These are phyloP conservation scores for Rhodosporidiobolus sp. DNA, from an alignment of 768 basidiomycete species.

Conservation along the genomic window DNA sequence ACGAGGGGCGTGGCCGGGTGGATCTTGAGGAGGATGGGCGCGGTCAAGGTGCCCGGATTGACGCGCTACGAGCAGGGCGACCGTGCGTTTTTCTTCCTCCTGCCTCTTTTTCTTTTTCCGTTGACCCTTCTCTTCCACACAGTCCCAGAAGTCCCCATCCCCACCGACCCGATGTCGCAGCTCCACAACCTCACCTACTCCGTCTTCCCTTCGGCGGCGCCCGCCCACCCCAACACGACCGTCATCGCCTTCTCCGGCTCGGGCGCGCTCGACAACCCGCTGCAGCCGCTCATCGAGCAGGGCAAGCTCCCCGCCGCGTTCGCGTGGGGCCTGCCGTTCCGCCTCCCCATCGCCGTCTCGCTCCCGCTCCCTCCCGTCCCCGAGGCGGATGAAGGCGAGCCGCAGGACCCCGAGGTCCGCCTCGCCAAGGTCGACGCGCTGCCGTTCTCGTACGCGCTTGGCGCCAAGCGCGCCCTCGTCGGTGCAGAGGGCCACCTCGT, in stretches of 20 bases:
- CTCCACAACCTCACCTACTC: conserved; percentile 22
- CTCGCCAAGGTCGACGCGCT: conserved; percentile 26
- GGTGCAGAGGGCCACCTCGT: conserved; percentile 24
- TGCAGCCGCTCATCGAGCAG: conserved; percentile 5
- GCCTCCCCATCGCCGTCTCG: conserved; percentile 30
- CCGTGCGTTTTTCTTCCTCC: background rate
- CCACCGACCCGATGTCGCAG: conserved; percentile 21
- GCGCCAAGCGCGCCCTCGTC: background rate
- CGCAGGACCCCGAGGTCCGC: conserved; percentile 3
- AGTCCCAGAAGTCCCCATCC: conserved; percentile 29
- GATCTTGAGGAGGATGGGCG: conserved; percentile 1
- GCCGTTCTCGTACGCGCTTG: conserved; percentile 25
- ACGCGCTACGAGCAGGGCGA: background rate
- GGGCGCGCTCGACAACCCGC: conserved; percentile 23
- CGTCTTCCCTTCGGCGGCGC: conserved; percentile 15
- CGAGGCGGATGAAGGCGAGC: background rate
- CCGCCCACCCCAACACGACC: conserved; percentile 11
- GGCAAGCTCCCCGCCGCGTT: conserved; percentile 17
- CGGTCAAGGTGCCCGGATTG: background rate
- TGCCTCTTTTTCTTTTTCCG: too few species aligned
- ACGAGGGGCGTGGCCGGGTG: conserved; percentile 3
- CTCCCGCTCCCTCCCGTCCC: conserved; percentile 22
- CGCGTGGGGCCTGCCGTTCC: conserved; percentile 35
- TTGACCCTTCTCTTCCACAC: background rate
- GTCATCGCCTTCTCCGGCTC: conserved; percentile 27